A percentile compares a stretch with the other conserved stretches of the same genome.
Evolutionary conservation across 805 yeast genomes (phyloP).

Genomic region (Pichia gijzeniarum): DNA sequence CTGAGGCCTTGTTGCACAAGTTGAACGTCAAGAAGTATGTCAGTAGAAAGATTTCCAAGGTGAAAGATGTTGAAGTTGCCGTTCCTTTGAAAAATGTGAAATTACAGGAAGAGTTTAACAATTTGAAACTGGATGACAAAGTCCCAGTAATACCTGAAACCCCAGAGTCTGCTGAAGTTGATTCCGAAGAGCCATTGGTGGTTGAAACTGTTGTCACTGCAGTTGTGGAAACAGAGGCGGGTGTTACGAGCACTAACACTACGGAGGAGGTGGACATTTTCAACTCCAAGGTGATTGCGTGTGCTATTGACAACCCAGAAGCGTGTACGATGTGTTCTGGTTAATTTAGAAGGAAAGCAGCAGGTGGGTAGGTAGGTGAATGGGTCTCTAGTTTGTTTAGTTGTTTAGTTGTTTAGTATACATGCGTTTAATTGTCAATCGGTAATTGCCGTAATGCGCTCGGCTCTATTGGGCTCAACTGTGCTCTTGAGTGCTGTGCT

Average conservation of each 20-base stretch:
- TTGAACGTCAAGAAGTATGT: conserved; percentile 32
- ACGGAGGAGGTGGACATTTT: conserved; percentile 65
- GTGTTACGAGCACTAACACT: conserved; percentile 6
- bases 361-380: not conserved
- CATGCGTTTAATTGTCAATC: too few relatives aligned
- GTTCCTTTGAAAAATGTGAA: conserved; percentile 7
- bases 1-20: conserved; percentile 25
- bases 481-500: too few relatives aligned
- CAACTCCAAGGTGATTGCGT: conserved; percentile 90
- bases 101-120: conserved; percentile 8
- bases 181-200: conserved; percentile 14
- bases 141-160: conserved; percentile 15
- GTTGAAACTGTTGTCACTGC: conserved; percentile 3
- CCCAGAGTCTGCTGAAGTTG: conserved; percentile 15
- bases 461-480: too few relatives aligned
- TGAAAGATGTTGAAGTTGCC: conserved; percentile 25
- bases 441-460: too few relatives aligned
- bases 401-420: not conserved
- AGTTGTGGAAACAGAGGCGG: conserved; percentile 1
- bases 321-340: conserved; percentile 99
- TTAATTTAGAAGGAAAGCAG: conserved; percentile 31
- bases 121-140: conserved; percentile 7
- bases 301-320: conserved; percentile 96
- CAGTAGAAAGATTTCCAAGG: conserved; percentile 24
- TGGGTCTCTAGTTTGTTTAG: not conserved